These are phyloP conservation scores for Penicillium verrucosum DNA, from an alignment of 2,329 filamentous ascomycete species.

Conservation along the genomic window DNA sequence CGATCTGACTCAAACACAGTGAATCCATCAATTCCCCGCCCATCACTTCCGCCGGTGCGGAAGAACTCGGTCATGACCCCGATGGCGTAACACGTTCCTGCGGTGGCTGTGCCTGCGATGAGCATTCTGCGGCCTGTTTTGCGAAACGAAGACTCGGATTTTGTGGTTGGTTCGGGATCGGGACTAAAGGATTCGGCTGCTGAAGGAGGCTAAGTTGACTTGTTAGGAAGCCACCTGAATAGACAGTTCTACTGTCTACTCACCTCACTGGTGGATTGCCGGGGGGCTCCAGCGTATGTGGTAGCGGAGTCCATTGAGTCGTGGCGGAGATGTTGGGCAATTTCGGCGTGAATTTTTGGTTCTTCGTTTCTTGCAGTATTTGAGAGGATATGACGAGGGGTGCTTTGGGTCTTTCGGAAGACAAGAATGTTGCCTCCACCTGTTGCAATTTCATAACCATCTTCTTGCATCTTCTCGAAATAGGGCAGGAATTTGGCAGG, in stretches of 20 bases:
- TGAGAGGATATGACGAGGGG: neutral
- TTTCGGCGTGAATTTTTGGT: slow-evolving; percentile 6
- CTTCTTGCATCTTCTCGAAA: slow-evolving; percentile 36
- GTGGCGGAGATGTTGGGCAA: slow-evolving; percentile 8
- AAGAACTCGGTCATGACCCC: slow-evolving; percentile 43
- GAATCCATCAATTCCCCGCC: slow-evolving; percentile 38
- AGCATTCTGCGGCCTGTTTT: slow-evolving; percentile 34
- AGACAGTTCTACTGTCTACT: slow-evolving; percentile 24
- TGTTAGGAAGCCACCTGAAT: slow-evolving; percentile 26
- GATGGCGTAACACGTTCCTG: slow-evolving; percentile 41
- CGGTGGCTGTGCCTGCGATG: slow-evolving; percentile 34
- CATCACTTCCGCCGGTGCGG: slow-evolving; percentile 40
- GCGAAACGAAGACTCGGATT: slow-evolving; percentile 14
- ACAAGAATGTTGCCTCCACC: slow-evolving; percentile 43
- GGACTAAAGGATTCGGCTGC: neutral
- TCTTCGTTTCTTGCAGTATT: neutral
- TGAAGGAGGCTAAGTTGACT: slow-evolving; percentile 20
- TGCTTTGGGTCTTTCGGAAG: slow-evolving; percentile 27
- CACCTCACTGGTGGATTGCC: slow-evolving; percentile 17
- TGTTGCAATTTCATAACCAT: slow-evolving; percentile 44
- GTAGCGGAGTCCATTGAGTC: slow-evolving; percentile 8
- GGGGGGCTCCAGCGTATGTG: neutral
- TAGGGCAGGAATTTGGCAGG: slow-evolving; percentile 43
- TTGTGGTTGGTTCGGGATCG: neutral
- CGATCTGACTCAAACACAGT: slow-evolving; percentile 40